Evolutionary conservation across 2,329 filamentous ascomycete genomes (phyloP), one percentile per base, ranked within the genome.

Genomic region (Botryotinia convoluta): DNA sequence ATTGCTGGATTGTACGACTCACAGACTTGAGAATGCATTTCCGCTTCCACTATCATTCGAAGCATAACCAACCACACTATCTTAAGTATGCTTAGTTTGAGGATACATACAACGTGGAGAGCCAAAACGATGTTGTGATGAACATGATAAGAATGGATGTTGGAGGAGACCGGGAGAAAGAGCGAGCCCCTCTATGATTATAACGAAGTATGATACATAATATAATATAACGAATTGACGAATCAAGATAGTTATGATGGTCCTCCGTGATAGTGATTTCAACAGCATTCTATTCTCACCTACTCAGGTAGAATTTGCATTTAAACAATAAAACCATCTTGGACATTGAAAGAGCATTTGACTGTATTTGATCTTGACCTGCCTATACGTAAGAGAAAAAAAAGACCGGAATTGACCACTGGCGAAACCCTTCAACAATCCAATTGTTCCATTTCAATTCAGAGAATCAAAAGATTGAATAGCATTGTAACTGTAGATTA

Each of bases 11-110:
- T 67, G 61, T 59, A 73, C 42, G 29, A 63, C 29, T 20, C 63
- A 68, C 54, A 32, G 63, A 42, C 71, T 72, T 26, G 71, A 69
- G 29, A 69, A 72, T 61, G 48, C 51, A 61, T 65, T 72, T 54
- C 63, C 71, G 29, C 57, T 70, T 45, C 68, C 68, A 20, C 54
- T 62, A 18, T 62, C 68, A 20, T n/a, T 70, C 32, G 57, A 70
- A 32, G 39, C 42, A 45, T 44, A 48, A 42, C 29, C 37, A 22
- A 32, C 16, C 51, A 32, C 35, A 5, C n/a, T n/a, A 54, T 20
- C 1, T n/a, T 2, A 29, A 10, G 26, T 22, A 42, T 57, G 39
- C 16, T 29, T 54, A 54, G 22, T 39, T 29, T n/a, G 45, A 20
- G 22, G 32, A 54, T 57, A 8, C 51, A 29, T n/a, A 39, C 18